Evolutionary conservation across 2,329 filamentous ascomycete genomes (phyloP), one percentile per base, ranked within the genome.

Genomic region (Fusarium pseudoanthophilum): DNA sequence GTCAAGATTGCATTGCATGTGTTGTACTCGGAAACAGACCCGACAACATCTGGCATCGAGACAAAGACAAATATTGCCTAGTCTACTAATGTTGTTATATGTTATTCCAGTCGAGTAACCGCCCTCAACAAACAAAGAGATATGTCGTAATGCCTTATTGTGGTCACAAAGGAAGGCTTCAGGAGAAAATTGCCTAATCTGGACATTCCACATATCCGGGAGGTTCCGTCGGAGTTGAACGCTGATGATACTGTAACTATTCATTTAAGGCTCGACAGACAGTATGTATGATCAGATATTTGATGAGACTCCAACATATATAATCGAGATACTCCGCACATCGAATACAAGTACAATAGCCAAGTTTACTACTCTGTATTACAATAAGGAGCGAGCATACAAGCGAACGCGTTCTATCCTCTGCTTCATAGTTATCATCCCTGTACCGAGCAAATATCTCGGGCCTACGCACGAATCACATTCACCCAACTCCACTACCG

Each of bases 391-490:
- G 8, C 24, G 24, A 45, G 26, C 20, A 26, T 32, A 34, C 11
- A 58, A 45, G 37, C 60, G 21, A 59, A 46, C 40, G 34, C n/a
- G 34, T 30, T 37, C 26, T 40, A 30, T 51, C 56, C 24, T 52
- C 21, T 58, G 30, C 40, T 48, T 20, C 20, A 24, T 34, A 30
- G 26, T 34, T 13, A 34, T 34, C n/a, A 40, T 63, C 60, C 58
- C 39, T 52, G 48, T 40, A 30, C 36, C n/a, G 36, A 60, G 42
- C 32, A 30, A 53, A 28, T 20, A 32, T 72, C 43, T 72, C 57
- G 56, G 65, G 26, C 59, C 26, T 40, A 32, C 43, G 57, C 56
- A 64, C 75, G 75, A 77, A 77, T 77, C 75, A 77, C 52, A 60
- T 34, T 48, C 67, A 40, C 30, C 34, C 46, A 56, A 57, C 51